phyloP scores from a whole-genome alignment of 139 green algal genomes.

The Tetradesmus obliquus region DNA sequence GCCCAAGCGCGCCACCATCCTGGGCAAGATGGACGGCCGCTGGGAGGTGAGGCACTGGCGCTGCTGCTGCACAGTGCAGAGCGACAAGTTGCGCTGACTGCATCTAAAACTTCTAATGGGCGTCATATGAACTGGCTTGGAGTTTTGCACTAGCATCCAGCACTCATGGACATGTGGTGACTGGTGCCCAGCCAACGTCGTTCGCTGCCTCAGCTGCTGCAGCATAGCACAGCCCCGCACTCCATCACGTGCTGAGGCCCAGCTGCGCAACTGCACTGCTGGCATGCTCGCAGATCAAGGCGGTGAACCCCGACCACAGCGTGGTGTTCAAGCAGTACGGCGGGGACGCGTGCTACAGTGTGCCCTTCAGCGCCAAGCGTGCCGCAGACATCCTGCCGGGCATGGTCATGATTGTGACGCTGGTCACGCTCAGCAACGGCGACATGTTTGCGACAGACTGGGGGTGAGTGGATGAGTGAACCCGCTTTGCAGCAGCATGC shows the following conservation, averaged over 20 bases:
- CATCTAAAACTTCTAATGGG: neutral
- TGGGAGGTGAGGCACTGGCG: slow-evolving; percentile 18
- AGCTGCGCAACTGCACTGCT: neutral
- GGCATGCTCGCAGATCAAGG: neutral
- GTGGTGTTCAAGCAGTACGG: neutral
- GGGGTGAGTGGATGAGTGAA: neutral
- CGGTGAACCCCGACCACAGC: slow-evolving; percentile 27
- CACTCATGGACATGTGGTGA: too few relatives aligned
- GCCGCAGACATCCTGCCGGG: slow-evolving; percentile 21
- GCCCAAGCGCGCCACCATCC: neutral
- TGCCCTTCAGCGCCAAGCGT: slow-evolving; percentile 11
- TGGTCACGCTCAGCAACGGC: slow-evolving; percentile 27
- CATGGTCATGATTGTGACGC: slow-evolving; percentile 29
- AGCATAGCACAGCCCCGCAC: too few relatives aligned
- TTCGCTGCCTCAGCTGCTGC: too few relatives aligned
- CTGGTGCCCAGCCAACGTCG: too few relatives aligned
- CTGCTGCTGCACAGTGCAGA: neutral
- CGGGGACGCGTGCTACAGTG: neutral
- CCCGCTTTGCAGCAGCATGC: too few relatives aligned
- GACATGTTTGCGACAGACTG: slow-evolving; percentile 30
- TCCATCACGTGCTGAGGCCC: too few relatives aligned
- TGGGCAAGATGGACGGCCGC: neutral
- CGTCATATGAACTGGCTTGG: too few relatives aligned
- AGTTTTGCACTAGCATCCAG: too few relatives aligned
- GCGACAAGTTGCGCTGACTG: neutral